Conservation (phyloP, 108 stramenopile genomes). For the Schizochytrium sp. region DNA sequence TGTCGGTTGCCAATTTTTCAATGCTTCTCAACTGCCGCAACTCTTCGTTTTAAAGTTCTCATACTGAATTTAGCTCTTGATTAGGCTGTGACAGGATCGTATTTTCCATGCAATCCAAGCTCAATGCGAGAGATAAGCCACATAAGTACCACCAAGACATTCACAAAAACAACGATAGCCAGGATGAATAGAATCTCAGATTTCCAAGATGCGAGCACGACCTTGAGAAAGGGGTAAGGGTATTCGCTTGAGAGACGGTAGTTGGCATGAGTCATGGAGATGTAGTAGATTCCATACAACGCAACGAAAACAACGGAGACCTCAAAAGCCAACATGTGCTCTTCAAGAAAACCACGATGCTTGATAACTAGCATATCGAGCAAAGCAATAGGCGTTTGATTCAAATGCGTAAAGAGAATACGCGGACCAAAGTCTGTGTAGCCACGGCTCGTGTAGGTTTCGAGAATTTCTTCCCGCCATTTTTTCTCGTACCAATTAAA, state of each 20-base stretch:
- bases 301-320: not conserved
- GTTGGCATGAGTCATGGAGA: conserved; percentile 26
- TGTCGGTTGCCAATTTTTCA: too few relatives aligned
- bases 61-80: too few relatives aligned
- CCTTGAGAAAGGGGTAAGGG: conserved; percentile 15
- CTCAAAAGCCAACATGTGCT: conserved; percentile 25
- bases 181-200: conserved; percentile 31
- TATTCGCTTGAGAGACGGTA: conserved; percentile 16
- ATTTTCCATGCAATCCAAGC: not conserved
- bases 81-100: not conserved
- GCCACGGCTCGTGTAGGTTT: conserved; percentile 7
- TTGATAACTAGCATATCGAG: conserved; percentile 28
- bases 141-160: not conserved
- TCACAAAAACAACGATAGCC: conserved; percentile 36
- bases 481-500: conserved; percentile 54
- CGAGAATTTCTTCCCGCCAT: conserved; percentile 37
- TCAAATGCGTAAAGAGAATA: conserved; percentile 44
- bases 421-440: conserved; percentile 15
- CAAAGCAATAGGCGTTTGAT: conserved; percentile 28
- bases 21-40: too few relatives aligned
- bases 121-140: not conserved
- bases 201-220: conserved; percentile 13
- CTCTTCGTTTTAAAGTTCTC: too few relatives aligned
- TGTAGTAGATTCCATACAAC: not conserved
- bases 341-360: not conserved